Conservation (phyloP, 208 protist genomes). For the Phytomonas serpens region DNA sequence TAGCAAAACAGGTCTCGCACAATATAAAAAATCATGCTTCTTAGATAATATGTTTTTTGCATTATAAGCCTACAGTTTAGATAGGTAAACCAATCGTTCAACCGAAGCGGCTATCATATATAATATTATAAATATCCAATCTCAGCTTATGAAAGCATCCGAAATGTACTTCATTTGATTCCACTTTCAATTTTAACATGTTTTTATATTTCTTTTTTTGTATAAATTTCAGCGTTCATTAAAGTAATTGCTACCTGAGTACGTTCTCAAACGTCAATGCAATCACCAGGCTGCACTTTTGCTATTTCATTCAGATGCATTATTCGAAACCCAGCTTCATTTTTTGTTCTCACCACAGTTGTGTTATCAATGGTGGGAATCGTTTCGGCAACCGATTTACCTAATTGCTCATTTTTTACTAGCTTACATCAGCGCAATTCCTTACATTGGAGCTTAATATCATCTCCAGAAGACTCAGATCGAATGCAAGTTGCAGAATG, state of each 20-base stretch:
- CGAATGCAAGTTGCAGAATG: not conserved
- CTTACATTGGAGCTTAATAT: not conserved
- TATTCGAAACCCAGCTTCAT: not conserved
- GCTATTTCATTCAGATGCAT: not conserved
- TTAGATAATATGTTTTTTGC: not conserved
- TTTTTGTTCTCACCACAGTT: not conserved
- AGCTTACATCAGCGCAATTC: not conserved
- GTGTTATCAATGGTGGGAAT: not conserved
- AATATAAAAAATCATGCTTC: not conserved
- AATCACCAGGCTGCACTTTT: not conserved
- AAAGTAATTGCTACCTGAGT: not conserved
- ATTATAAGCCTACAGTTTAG: not conserved
- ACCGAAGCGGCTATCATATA: not conserved
- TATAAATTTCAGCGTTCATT: not conserved
- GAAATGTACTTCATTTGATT: not conserved
- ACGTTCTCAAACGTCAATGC: not conserved
- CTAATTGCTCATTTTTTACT: not conserved
- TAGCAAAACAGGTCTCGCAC: not conserved
- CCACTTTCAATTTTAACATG: not conserved
- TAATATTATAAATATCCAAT: not conserved
- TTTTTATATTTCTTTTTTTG: conserved; percentile 1
- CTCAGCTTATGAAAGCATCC: not conserved
- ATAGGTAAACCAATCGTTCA: conserved; percentile 7
- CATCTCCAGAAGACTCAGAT: not conserved
- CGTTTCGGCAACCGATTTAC: not conserved